phyloP scores from a whole-genome alignment of 805 yeast species.

The Barnettozyma pratensis region DNA sequence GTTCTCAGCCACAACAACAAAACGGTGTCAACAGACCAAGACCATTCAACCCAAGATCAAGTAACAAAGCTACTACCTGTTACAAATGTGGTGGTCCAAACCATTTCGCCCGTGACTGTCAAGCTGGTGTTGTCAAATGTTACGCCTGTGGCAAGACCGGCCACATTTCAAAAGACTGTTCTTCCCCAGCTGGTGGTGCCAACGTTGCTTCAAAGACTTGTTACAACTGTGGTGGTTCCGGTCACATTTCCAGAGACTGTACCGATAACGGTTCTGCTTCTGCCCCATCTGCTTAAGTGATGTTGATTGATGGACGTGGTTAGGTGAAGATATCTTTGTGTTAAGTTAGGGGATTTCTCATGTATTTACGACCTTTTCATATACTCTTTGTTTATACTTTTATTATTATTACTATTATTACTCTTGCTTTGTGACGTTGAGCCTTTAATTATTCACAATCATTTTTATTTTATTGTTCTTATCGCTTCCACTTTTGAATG shows the following conservation, averaged over 20 bases:
- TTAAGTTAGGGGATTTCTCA: conserved; percentile 10
- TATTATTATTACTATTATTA: background rate
- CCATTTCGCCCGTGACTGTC: conserved; percentile 90
- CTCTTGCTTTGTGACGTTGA: background rate
- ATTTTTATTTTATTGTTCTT: background rate
- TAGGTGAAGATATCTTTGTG: conserved; percentile 9
- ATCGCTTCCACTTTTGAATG: background rate
- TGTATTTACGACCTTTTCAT: conserved; percentile 15
- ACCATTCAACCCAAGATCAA: conserved; percentile 16
- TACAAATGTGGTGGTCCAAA: conserved; percentile 91
- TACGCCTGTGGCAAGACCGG: conserved; percentile 91
- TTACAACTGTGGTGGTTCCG: conserved; percentile 50
- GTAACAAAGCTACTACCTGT: conserved; percentile 50
- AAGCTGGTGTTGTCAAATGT: conserved; percentile 66
- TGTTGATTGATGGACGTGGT: conserved; percentile 5
- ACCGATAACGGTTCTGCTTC: conserved; percentile 3
- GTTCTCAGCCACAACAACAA: conserved; percentile 43
- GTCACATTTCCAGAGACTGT: conserved; percentile 87
- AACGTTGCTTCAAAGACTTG: conserved; percentile 33
- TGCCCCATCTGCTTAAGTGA: background rate
- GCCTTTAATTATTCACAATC: too few species aligned
- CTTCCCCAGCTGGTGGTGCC: conserved; percentile 46
- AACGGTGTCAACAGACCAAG: conserved; percentile 16
- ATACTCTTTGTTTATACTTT: background rate
- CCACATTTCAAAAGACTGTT: conserved; percentile 83